Evolutionary conservation across 2,329 filamentous ascomycete genomes (phyloP), one percentile per base, ranked within the genome.

Genomic region (Clonostachys byssicola): DNA sequence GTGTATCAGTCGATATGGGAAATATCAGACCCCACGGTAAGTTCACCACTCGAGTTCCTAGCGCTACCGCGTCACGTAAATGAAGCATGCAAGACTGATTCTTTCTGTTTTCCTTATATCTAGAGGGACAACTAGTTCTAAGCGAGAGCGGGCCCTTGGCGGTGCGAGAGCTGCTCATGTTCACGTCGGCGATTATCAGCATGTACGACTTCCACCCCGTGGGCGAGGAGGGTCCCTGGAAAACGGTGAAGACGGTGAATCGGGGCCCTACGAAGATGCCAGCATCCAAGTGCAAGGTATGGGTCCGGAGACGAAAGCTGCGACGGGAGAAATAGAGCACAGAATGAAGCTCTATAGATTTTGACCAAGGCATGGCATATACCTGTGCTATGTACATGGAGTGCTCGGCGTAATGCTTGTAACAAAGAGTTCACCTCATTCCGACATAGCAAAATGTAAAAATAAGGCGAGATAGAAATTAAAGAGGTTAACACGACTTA

Each of bases 161-260:
- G 2, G 18, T 60, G 13, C 59, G 62, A 34, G 66, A 70, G 46
- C 57, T 68, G 6, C 43, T 69, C 4, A 44, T 67, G 13, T 67
- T 62, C 46, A 53, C 62, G 9, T 59, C 66, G 0, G 53, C 62
- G 13, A 59, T 71, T 13, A 51, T 70, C 34, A 60, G 63, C 0
- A 57, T 68, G 23, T 71, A 70, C 47, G 64, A 70, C 17, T 58
- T 71, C 20, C 49, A 56, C 42, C 60, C 67, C 2, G 56, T 56
- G 1, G 52, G 54, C 6, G 60, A 58, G 10, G 44, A 53, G 5
- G 17, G 14, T 18, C 49, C 46, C 6, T 68, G 63, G 65, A 48
- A 49, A 4, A 45, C 50, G 6, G 57, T 62, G 1, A 52, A 52
- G 18, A 51, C 52, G 4, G 56, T 52, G 18, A 61, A 61, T 13